phyloP scores from a whole-genome alignment of 257 asterid species.

The Phtheirospermum japonicum region DNA sequence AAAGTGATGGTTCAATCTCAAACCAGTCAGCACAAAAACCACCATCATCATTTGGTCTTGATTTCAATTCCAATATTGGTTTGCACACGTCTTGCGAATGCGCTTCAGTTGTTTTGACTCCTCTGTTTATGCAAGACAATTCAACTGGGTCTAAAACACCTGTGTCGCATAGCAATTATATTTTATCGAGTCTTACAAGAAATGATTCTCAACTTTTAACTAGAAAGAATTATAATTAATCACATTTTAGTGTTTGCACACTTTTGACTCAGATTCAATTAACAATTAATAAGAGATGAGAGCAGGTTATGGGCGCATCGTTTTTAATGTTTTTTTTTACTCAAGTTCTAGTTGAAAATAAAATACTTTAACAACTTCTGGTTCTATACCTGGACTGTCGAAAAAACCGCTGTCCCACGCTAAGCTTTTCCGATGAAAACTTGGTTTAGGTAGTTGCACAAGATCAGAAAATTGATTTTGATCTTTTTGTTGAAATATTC shows the following conservation, averaged over 20 bases:
- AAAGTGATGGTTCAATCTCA: neutral
- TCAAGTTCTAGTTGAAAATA: no score
- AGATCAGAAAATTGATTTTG: slow-evolving; percentile 6
- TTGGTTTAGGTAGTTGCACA: slow-evolving; percentile 31
- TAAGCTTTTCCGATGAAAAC: slow-evolving; percentile 56
- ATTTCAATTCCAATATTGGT: neutral
- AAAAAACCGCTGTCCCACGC: slow-evolving; percentile 77
- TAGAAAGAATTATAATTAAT: no score
- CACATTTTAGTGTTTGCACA: no score
- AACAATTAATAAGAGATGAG: no score
- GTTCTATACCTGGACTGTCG: slow-evolving; percentile 59
- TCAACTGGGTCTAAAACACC: slow-evolving; percentile 70
- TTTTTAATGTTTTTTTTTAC: no score
- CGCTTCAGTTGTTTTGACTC: slow-evolving; percentile 28
- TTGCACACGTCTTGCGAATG: slow-evolving; percentile 14
- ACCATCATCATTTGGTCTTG: neutral
- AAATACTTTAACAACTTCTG: no score
- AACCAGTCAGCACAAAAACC: neutral
- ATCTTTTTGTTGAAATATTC: slow-evolving; percentile 26
- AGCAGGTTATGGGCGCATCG: no score
- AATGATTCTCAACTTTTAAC: no score
- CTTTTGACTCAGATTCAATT: no score
- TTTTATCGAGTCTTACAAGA: neutral
- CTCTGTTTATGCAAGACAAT: slow-evolving; percentile 49
- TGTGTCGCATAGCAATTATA: slow-evolving; percentile 22